These are phyloP conservation scores for Trypethelium eluteriae DNA, from an alignment of 495 filamentous ascomycete species.

Conservation along the genomic window DNA sequence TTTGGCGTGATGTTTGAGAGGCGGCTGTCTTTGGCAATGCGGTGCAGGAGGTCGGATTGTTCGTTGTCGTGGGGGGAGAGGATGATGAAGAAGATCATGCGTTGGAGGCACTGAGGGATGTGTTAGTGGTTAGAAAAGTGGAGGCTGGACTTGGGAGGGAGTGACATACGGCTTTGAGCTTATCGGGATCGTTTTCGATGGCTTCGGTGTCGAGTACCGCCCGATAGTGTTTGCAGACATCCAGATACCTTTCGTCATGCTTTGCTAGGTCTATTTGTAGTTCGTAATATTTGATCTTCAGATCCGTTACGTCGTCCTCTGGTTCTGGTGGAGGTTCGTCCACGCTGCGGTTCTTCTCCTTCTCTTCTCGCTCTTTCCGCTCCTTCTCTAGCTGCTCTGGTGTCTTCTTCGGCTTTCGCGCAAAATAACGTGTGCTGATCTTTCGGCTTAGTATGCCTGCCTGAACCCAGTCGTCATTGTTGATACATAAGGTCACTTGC, in stretches of 20 bases:
- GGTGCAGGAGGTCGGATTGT: slow-evolving; percentile 93
- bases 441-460: slow-evolving; percentile 90
- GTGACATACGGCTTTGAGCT: slow-evolving; percentile 67
- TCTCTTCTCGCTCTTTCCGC: slow-evolving; percentile 58
- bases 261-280: slow-evolving; percentile 92
- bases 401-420: slow-evolving; percentile 81
- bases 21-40: slow-evolving; percentile 63
- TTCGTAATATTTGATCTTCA: slow-evolving; percentile 93
- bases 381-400: slow-evolving; percentile 82
- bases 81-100: slow-evolving; percentile 94
- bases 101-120: slow-evolving; percentile 62
- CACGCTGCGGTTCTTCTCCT: slow-evolving; percentile 55
- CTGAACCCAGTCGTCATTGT: slow-evolving; percentile 92
- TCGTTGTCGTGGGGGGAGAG: slow-evolving; percentile 97
- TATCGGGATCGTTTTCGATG: slow-evolving; percentile 77
- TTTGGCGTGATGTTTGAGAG: slow-evolving; percentile 52
- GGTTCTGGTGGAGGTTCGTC: slow-evolving; percentile 70
- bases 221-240: slow-evolving; percentile 93
- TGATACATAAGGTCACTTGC: slow-evolving; percentile 90
- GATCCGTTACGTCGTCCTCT: slow-evolving; percentile 86
- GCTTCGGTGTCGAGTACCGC: slow-evolving; percentile 93
- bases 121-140: slow-evolving; percentile 27
- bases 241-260: slow-evolving; percentile 93
- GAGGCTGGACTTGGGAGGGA: neutral
- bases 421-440: slow-evolving; percentile 88